Base-by-base conservation (phyloP, 352 stramenopile genomes). In the Hyaloperonospora brassicae region DNA sequence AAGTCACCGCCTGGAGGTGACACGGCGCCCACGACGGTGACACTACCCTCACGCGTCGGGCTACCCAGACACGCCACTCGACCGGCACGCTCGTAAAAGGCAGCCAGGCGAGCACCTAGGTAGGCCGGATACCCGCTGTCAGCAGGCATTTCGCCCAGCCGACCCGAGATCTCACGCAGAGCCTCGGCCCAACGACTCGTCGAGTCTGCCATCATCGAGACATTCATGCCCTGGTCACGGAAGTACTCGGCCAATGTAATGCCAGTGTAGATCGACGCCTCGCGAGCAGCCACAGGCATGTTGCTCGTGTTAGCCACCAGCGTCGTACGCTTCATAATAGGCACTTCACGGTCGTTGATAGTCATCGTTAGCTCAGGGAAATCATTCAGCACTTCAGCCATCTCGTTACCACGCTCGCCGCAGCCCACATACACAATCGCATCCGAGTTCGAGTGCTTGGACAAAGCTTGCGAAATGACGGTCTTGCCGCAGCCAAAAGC, bases 301-400 rank as follows among this genome's bases (percentile, higher is more conserved):
- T 99, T 99, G 74, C 94, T 98, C n/a, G 97, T 99, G 79, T 99
- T 99, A 50, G 97, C 97, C 50, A 99, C 97, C 27, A 99, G 77
- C 41, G 94, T 98, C 38, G 97, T 99, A 59, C 97, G 95, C 79
- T 99, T 98, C 97, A 99, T 99, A 79, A 99, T 99, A 49, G 95
- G 95, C 64, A 99, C 84, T 52, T 94, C 84, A 38, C 96, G 96
- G 56, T 97, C 96, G 56, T 98, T 97, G 39, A 99, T 80, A 7
- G 92, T 98, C 88, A 98, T 98, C 27, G 95, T 99, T 21, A 99
- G 79, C 72, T 99, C 97, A 17, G 97, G 97, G 86, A 99, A 99
- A 76, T 99, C 97, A 72, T 93, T 97, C 47, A 99, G 75, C 58
- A 99, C 95, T 82, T 98, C 92, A 7, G 93, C 93, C 97, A 99